Evolutionary conservation across 2,329 filamentous ascomycete genomes (phyloP), one percentile per base, ranked within the genome.

Genomic region (Hymenoscyphus fraxineus): DNA sequence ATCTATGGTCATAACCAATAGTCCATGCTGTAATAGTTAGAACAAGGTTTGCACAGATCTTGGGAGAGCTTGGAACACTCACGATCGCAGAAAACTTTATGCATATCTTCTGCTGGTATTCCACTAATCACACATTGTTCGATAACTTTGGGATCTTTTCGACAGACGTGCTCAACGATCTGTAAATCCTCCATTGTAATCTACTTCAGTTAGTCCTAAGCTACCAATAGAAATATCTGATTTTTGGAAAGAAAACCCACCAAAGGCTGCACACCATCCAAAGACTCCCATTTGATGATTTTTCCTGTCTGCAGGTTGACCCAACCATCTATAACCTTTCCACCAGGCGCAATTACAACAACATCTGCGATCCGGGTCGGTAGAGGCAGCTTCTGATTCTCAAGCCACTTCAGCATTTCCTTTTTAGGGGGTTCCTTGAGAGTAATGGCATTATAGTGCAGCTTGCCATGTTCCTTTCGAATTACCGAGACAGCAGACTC

Each of bases 51-150:
- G 32, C 41, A n/a, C 58, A 35, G 19, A n/a, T 7, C 38, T 31
- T 27, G n/a, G 51, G 51, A n/a, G 38, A n/a, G 41, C 5, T 55
- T 9, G 6, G 6, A 35, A 5, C 41, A 82, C 84, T 78, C 75
- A 83, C 86, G 92, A 75, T 97, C 93, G 77, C 93, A 96, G 80
- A 96, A 97, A 58, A 97, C 91, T 78, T 97, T 97, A 81, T 95
- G 81, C 93, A 97, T 97, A 66, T 96, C 91, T 70, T 90, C 83
- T 64, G 83, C 83, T 13, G 91, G 85, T 66, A 97, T 91, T 1
- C 93, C 93, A 65, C 92, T 85, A 65, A 97, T 84, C 6, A 84
- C 85, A 73, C 93, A 97, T 77, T 97, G 93, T 77, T 97, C 92
- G 69, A 97, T 95, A 66, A 97, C 92, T 72, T 89, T 90, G 15